Evolutionary conservation across 345 rosid genomes (phyloP), one percentile per base, ranked within the genome.

Genomic region (Eutrema heterophyllum): DNA sequence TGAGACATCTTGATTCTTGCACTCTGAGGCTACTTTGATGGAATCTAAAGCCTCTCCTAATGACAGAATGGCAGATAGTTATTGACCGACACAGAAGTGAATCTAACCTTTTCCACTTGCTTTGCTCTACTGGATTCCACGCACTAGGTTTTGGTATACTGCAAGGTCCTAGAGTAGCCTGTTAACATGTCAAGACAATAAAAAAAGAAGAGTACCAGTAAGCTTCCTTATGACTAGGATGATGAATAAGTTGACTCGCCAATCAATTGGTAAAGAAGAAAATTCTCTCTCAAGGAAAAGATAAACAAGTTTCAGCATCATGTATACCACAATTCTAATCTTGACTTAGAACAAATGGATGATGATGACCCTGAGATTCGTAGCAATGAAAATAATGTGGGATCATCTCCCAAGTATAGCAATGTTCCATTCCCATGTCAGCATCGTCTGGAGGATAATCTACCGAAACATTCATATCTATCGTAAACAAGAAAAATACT

Each of bases 101-200:
- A 46, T 12, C 85, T 38, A 61, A 94, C 98, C 98, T 91, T 80
- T 88, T 84, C 98, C 98, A 94, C 78, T 94, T 94, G 83, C 86
- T 83, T 81, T 82, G 93, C 72, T 91, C 97, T 0, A 88, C 89
- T 11, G 89, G 96, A 55, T 84, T 91, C 98, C 98, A 91, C 9
- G 85, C 81, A 77, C 96, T 87, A 11, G 98, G 98, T 81, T 91
- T 94, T 5, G 92, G 83, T 30, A 73, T 63, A 57, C 79, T 88
- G 78, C 97, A 94, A 70, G 97, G 90, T 68, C 98, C 98, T 62
- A 83, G 40, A 13, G 86, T 86, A 67, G 97, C 97, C 97, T 91
- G 87, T 69, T 18, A 26, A 76, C 78, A 84, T 67, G 75, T 61
- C 62, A 58, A 24, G 6, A 52, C 36, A 18, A 10, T 44, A 36